Percentiles rank a stretch among this genome's conserved stretches.
Conservation (phyloP, 1,284 basidiomycete genomes). For the Rhizoctonia solani region DNA sequence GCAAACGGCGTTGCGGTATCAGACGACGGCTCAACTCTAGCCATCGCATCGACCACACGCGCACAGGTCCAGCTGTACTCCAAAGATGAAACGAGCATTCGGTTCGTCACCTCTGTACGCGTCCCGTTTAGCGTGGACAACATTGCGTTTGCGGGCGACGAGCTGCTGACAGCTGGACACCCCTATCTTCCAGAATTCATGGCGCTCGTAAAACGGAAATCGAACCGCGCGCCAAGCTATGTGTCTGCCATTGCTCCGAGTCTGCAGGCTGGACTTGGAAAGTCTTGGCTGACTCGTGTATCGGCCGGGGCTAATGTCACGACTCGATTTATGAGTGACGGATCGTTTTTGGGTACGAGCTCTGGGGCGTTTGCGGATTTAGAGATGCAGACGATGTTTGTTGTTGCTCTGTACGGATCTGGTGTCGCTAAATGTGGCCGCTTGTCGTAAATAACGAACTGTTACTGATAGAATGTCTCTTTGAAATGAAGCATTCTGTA, state of each 20-base stretch:
- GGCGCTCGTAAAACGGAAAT: conserved; percentile 52
- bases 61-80: conserved; percentile 57
- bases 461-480: too few relatives aligned
- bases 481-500: too few relatives aligned
- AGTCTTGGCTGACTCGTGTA: conserved; percentile 48
- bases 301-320: conserved; percentile 38
- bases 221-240: conserved; percentile 59
- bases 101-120: conserved; percentile 48
- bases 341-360: conserved; percentile 22
- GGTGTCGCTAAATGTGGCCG: conserved; percentile 25
- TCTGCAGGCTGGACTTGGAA: too few relatives aligned
- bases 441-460: too few relatives aligned
- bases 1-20: conserved; percentile 69
- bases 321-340: conserved; percentile 22
- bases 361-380: conserved; percentile 31
- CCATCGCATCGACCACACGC: conserved; percentile 59
- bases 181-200: conserved; percentile 60
- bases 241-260: conserved; percentile 51
- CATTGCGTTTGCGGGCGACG: conserved; percentile 53
- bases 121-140: conserved; percentile 68
- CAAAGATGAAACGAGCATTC: conserved; percentile 50
- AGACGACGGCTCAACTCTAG: conserved; percentile 53
- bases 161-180: conserved; percentile 63
- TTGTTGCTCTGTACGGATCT: conserved; percentile 41
- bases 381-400: conserved; percentile 20